phyloP scores from a whole-genome alignment of 2,329 filamentous ascomycete genomes.

The Ophiostoma perfectum region DNA sequence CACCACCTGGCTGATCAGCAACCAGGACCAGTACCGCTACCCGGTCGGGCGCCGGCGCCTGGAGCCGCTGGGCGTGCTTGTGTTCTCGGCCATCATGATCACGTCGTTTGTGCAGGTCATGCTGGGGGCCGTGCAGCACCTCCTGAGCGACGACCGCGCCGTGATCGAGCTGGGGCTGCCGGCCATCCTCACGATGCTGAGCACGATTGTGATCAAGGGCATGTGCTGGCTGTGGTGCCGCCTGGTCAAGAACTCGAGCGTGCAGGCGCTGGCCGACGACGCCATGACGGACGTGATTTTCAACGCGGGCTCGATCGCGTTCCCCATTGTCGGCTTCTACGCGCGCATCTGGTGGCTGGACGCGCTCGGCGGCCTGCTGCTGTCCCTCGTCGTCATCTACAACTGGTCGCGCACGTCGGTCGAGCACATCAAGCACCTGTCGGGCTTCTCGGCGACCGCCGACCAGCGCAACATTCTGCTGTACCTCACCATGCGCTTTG shows the following conservation, averaged over 20 bases:
- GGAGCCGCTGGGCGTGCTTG: constrained; percentile 72
- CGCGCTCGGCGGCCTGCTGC: constrained; percentile 67
- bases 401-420: constrained; percentile 71
- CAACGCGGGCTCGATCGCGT: constrained; percentile 83
- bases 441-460: constrained; percentile 69
- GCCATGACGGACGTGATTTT: constrained; percentile 64
- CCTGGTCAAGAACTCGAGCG: constrained; percentile 76
- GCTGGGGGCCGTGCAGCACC: constrained; percentile 61
- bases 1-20: constrained; percentile 68
- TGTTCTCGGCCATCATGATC: constrained; percentile 83
- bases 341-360: constrained; percentile 79
- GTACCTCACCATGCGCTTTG: constrained; percentile 91
- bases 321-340: constrained; percentile 74
- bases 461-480: constrained; percentile 79
- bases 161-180: constrained; percentile 68
- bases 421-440: constrained; percentile 74
- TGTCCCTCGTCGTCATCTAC: constrained; percentile 73
- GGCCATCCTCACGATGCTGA: constrained; percentile 73
- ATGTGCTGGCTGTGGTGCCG: constrained; percentile 84
- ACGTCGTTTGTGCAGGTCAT: constrained; percentile 76
- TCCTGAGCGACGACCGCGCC: constrained; percentile 55
- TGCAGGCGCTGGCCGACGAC: constrained; percentile 61
- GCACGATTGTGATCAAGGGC: constrained; percentile 76
- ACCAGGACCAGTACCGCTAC: constrained; percentile 68
- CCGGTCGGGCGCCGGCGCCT: constrained; percentile 70